Base-by-base conservation (phyloP, 2,329 filamentous ascomycete genomes). In the Dactylonectria estremocensis region DNA sequence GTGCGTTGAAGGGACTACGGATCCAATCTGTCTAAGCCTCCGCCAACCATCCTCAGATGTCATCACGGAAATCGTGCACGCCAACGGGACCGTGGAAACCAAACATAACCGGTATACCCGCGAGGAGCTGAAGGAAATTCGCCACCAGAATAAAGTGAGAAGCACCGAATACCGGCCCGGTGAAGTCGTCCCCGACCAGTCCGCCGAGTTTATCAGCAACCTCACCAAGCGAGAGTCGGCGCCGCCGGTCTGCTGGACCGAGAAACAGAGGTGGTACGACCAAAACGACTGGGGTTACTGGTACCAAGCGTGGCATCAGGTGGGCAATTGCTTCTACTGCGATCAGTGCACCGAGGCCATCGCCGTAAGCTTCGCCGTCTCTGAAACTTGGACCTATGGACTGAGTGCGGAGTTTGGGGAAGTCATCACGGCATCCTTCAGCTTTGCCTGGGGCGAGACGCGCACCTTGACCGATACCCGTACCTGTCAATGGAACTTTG, bases 401-500 rank as follows among this genome's bases (percentile, higher is more conserved):
- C 53, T 56, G 37, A 45, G 16, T 24, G 53, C 20, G 5, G 37
- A 56, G 10, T 56, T 56, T 45, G 53, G 16, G 11, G 20, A 56
- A 31, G 53, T 56, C 37, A 45, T 56, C 53, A 14, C 24, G 6
- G 53, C 37, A 8, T 45, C 53, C 5, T 56, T 56, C 20, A 56
- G 53, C 53, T 56, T 56, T 35, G 2, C 20, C 53, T 56, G 53
- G 53, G 53, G 53, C 11, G 37, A 56, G 53, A 56, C 53, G 2
- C 28, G 24, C 18, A 56, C 53, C 22, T 56, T 56, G 37, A 56
- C 53, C 37, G 53, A 56, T 45, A 56, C 53, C 14, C 53, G 53
- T 37, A 56, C 53, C 53, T 56, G 53, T n/a, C 53, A 56, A 45
- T 56, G 53, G 53, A 56, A 56, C 53, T 18, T 18, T 56, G 53